Conservation (phyloP, 352 stramenopile genomes). For the Phytophthora capsici region DNA sequence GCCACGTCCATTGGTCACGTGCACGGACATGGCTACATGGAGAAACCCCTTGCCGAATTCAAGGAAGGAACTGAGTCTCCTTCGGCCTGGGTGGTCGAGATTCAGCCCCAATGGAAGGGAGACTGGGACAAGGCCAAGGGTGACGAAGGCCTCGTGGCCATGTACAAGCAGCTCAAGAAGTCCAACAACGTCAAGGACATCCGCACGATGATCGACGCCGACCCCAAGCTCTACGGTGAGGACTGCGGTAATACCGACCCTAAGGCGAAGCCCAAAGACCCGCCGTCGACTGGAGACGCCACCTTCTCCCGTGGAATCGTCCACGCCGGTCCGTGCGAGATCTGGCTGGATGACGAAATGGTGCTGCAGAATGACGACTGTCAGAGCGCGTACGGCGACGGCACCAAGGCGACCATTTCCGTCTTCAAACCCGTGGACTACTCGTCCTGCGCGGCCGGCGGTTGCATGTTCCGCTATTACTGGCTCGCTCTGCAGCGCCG, state of each 20-base stretch:
- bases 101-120: constrained; percentile 30
- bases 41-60: constrained; percentile 32
- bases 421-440: constrained; percentile 47
- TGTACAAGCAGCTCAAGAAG: constrained; percentile 34
- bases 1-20: constrained; percentile 13
- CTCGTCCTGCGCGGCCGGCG: constrained; percentile 28
- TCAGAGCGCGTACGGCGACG: constrained; percentile 32
- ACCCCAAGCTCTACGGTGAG: constrained; percentile 32
- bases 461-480: constrained; percentile 48
- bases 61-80: constrained; percentile 13
- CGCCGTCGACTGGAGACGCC: constrained; percentile 19
- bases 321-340: constrained; percentile 37
- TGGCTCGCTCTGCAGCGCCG: constrained; percentile 41
- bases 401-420: constrained; percentile 27
- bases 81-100: constrained; percentile 29
- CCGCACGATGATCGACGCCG: constrained; percentile 32
- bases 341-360: constrained; percentile 39
- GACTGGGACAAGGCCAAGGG: constrained; percentile 26
- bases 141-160: constrained; percentile 17
- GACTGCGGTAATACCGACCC: constrained; percentile 38
- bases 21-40: constrained; percentile 29
- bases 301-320: constrained; percentile 41
- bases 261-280: constrained; percentile 25
- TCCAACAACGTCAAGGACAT: constrained; percentile 35
- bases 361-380: constrained; percentile 45